Percentiles rank a stretch among this genome's conserved stretches.
phyloP scores from a whole-genome alignment of 306 rosid species.

The Nissolia schottii region DNA sequence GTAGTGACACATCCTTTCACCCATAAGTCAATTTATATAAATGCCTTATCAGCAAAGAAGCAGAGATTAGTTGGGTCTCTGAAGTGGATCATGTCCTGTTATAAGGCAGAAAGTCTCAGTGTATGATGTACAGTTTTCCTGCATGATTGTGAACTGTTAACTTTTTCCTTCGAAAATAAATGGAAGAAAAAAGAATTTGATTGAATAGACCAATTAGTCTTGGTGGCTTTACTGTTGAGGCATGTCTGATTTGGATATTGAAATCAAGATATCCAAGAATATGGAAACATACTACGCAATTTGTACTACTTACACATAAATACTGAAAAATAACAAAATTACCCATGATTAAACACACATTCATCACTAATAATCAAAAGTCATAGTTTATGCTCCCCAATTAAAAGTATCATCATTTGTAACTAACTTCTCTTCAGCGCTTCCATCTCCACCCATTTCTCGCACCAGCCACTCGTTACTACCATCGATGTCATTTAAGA shows the following conservation, averaged over 20 bases:
- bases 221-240: constrained; percentile 7
- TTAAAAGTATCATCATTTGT: neutral
- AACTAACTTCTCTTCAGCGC: neutral
- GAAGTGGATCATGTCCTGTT: constrained; percentile 12
- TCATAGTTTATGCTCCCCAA: neutral
- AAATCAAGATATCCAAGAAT: too few relatives aligned
- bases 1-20: neutral
- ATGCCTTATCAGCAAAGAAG: neutral
- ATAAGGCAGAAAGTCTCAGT: neutral
- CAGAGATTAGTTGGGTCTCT: neutral
- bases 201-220: neutral
- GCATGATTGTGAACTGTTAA: neutral
- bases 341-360: too few relatives aligned
- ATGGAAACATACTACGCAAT: too few relatives aligned
- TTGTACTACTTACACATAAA: neutral
- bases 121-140: constrained; percentile 4
- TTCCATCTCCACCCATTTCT: neutral
- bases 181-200: neutral
- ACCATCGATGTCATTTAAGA: neutral
- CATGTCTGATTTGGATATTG: constrained; percentile 6
- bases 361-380: too few relatives aligned
- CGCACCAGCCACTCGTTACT: neutral
- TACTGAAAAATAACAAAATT: neutral
- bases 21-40: neutral
- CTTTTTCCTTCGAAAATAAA: neutral